Evolutionary conservation across 305 asterid species (phyloP).

Genomic region (Stenogyne calaminthoides): DNA sequence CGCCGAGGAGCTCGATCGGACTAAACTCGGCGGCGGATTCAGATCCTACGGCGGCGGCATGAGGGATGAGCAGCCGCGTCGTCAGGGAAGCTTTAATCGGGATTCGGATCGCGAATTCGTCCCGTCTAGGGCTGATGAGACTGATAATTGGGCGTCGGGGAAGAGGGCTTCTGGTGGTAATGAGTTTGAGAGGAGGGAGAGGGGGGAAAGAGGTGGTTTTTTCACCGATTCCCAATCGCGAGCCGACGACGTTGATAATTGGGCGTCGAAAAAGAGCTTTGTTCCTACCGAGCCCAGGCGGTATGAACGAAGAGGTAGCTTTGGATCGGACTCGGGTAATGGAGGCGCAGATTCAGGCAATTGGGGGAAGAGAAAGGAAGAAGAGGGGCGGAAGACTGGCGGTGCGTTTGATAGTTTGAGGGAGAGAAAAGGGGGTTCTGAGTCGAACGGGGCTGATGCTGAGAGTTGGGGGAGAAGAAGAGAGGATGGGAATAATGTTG

Average conservation of each 20-base stretch:
- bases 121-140: conserved; percentile 88
- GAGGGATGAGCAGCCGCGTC: conserved; percentile 75
- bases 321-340: conserved; percentile 66
- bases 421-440: conserved; percentile 57
- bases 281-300: conserved; percentile 70
- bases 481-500: conserved; percentile 42
- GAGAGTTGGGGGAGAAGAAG: conserved; percentile 56
- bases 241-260: conserved; percentile 88
- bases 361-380: conserved; percentile 77
- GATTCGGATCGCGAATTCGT: conserved; percentile 58
- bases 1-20: conserved; percentile 77
- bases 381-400: conserved; percentile 52
- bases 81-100: conserved; percentile 64
- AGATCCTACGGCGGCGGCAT: conserved; percentile 61
- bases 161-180: conserved; percentile 47
- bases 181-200: conserved; percentile 79
- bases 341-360: conserved; percentile 67
- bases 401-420: conserved; percentile 75
- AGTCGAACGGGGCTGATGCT: conserved; percentile 39
- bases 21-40: conserved; percentile 71
- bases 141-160: conserved; percentile 77
- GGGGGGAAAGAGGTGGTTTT: conserved; percentile 76
- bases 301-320: conserved; percentile 63
- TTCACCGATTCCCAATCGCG: conserved; percentile 81
- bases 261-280: conserved; percentile 75